Base-by-base conservation (phyloP, 2,329 filamentous ascomycete species). In the Diplodia seriata region DNA sequence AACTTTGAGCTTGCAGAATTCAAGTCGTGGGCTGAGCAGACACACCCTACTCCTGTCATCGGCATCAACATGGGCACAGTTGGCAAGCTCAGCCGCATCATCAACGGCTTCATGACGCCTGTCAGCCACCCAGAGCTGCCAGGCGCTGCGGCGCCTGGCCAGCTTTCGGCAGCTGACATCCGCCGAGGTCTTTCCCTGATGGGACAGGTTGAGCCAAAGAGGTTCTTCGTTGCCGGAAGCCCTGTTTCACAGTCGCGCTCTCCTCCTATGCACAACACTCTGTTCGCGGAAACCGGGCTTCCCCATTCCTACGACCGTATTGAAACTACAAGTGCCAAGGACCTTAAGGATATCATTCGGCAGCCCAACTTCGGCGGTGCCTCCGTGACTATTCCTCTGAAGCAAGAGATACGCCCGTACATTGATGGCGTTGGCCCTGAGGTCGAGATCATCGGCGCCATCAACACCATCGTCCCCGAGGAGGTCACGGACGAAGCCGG, bases 311-410 rank as follows among this genome's bases (percentile, higher is more conserved):
- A 99, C 79, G 82, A 83, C 8, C 83, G 88, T 8, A 82, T 90
- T 43, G 95, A 98, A 81, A 97, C 94, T 0, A 86, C 89, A 70
- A 80, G 85, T 36, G 86, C 83, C 11, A 78, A 82, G 57, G 81
- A 82, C 7, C 82, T 97, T 3, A 82, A 83, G 71, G 81, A 86
- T 2, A 80, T 92, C 61, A 89, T 99, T 69, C 87, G 86, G 8
- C 81, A 88, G 1, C 82, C 89, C 1, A 85, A 90, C 72, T 99
- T 99, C 76, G 95, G 95, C 8, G 95, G 95, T 68, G 94, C 92
- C 3, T 97, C 93, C 3, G 93, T 99, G 55, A 99, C 95, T 0
- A 98, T 99, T 62, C 95, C 95, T 0, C 84, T 99, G 66, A 99
- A 99, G 81, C 83, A 95, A 36, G 92, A 97, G 73, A 89, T 98